Evolutionary conservation across 768 basidiomycete genomes (phyloP).

Genomic region (Mycena maculata): DNA sequence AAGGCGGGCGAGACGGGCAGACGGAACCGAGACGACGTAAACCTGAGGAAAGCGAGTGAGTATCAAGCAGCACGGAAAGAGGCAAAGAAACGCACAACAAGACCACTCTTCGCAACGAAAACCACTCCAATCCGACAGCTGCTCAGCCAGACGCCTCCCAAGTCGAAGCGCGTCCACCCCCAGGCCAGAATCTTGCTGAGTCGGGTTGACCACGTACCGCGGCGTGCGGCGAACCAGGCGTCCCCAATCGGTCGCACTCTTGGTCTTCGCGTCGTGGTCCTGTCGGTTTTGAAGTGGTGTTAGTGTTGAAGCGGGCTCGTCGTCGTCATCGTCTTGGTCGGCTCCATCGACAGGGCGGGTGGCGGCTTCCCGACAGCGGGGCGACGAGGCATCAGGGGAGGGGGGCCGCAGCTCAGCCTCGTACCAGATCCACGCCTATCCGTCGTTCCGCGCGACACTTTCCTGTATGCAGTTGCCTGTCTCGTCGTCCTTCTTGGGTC

Average conservation of each 20-base stretch:
- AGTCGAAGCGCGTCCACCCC: slow-evolving; percentile 22
- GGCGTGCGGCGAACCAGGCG: slow-evolving; percentile 12
- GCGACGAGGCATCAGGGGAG: background rate
- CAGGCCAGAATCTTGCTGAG: slow-evolving; percentile 11
- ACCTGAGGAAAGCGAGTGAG: slow-evolving; percentile 3
- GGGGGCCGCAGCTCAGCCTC: background rate
- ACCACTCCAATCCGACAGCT: slow-evolving; percentile 2
- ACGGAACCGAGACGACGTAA: background rate
- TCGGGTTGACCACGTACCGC: background rate
- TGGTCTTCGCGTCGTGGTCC: slow-evolving; percentile 20
- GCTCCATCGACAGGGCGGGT: slow-evolving; percentile 1
- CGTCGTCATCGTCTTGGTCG: slow-evolving; percentile 2
- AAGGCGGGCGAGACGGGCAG: background rate
- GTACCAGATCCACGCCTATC: no score
- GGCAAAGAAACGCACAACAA: background rate
- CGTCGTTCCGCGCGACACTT: no score
- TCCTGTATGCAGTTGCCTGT: no score
- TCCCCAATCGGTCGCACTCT: slow-evolving; percentile 13
- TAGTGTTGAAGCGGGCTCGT: background rate
- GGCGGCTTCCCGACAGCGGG: background rate
- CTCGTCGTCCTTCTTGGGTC: no score
- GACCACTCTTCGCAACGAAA: background rate
- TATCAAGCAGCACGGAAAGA: background rate
- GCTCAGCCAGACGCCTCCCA: slow-evolving; percentile 17
- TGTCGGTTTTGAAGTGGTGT: background rate